Evolutionary conservation across 2,329 filamentous ascomycete species (phyloP).

Genomic region (Neofusicoccum laricinum): DNA sequence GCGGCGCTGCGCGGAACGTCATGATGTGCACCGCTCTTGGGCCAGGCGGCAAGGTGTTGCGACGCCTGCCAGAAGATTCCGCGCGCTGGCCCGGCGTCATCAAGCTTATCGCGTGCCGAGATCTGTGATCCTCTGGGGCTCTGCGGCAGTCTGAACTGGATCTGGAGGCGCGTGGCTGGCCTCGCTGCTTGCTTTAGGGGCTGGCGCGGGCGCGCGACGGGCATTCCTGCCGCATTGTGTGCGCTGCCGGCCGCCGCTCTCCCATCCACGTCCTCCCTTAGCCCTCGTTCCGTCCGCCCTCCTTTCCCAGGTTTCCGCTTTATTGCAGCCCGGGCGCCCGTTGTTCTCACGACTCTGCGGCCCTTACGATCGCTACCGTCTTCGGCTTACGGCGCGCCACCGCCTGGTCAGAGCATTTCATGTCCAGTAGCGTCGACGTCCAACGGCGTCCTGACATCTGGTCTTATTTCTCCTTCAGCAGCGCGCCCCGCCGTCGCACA

Average conservation of each 20-base stretch:
- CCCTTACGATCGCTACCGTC: slow-evolving; percentile 15
- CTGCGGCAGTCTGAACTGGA: background rate
- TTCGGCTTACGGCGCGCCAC: slow-evolving; percentile 15
- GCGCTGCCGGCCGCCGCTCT: background rate
- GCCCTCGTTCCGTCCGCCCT: background rate
- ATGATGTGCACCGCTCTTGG: background rate
- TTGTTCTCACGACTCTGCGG: background rate
- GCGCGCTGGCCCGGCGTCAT: background rate
- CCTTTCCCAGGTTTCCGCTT: background rate
- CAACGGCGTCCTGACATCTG: slow-evolving; percentile 50
- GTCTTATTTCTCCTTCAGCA: slow-evolving; percentile 51
- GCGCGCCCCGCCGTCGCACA: slow-evolving; percentile 48
- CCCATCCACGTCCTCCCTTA: background rate
- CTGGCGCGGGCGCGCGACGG: background rate
- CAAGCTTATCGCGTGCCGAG: slow-evolving; percentile 6
- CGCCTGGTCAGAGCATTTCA: slow-evolving; percentile 31
- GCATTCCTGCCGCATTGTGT: slow-evolving; percentile 2
- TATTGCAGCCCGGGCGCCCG: background rate
- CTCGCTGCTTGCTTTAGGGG: background rate
- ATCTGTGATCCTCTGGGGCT: slow-evolving; percentile 6
- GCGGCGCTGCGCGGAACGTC: background rate
- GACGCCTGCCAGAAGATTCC: slow-evolving; percentile 13
- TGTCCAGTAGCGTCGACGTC: slow-evolving; percentile 56
- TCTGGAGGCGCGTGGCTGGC: background rate
- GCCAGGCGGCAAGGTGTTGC: slow-evolving; percentile 2